Percentiles rank a stretch among this genome's conserved stretches.
Evolutionary conservation across 108 stramenopile species (phyloP).

Genomic region (Cyclotella choctawhatcheeana): DNA sequence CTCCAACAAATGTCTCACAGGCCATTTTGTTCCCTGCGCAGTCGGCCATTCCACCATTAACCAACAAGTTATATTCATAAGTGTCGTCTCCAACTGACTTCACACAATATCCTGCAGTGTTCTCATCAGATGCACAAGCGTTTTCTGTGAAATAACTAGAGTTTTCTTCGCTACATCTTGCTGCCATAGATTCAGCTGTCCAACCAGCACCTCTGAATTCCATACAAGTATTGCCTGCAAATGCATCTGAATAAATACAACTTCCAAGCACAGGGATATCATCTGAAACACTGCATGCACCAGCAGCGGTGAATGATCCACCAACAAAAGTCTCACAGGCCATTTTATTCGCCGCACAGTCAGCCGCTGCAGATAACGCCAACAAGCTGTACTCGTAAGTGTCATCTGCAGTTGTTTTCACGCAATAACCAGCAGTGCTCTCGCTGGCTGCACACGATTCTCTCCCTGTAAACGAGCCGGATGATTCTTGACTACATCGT

Average conservation of each 20-base stretch:
- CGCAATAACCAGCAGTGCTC: constrained; percentile 42
- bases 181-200: constrained; percentile 31
- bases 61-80: constrained; percentile 41
- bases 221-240: constrained; percentile 38
- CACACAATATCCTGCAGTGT: constrained; percentile 47
- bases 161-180: constrained; percentile 23
- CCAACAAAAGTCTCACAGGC: constrained; percentile 46
- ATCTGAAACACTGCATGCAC: not conserved
- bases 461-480: constrained; percentile 13
- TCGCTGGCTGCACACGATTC: constrained; percentile 18
- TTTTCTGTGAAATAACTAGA: constrained; percentile 17
- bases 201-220: constrained; percentile 42
- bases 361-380: constrained; percentile 20
- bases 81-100: constrained; percentile 21
- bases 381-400: constrained; percentile 36
- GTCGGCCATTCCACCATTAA: constrained; percentile 8
- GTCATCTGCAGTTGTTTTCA: constrained; percentile 21
- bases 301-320: constrained; percentile 27
- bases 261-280: constrained; percentile 15
- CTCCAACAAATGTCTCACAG: constrained; percentile 45
- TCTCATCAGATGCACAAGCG: constrained; percentile 13
- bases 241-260: constrained; percentile 29
- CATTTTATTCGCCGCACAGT: constrained; percentile 37
- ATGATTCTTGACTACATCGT: constrained; percentile 28
- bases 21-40: constrained; percentile 48